Evolutionary conservation across 805 yeast species (phyloP).

Genomic region (Clavispora santaluciae): DNA sequence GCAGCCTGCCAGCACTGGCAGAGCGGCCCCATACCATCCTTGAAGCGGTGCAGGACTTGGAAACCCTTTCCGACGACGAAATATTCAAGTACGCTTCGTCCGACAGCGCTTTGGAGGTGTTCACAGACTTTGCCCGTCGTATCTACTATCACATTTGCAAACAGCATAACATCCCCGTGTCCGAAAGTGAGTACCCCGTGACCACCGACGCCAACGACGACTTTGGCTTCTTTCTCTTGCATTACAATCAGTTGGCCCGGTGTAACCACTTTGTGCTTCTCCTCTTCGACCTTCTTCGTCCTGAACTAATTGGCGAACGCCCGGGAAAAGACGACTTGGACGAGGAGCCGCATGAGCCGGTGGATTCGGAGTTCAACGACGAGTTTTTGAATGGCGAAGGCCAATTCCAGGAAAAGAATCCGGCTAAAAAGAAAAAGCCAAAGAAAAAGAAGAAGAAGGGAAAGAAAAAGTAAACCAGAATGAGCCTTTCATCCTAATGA

Average conservation of each 20-base stretch:
- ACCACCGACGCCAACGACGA: constrained; percentile 9
- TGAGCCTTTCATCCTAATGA: too few species aligned
- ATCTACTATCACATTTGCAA: not conserved
- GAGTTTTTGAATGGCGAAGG: constrained; percentile 27
- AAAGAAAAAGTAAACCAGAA: constrained; percentile 17
- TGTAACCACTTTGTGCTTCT: constrained; percentile 21
- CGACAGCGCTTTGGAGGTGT: not conserved
- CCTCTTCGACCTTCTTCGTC: not conserved
- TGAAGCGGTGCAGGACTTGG: not conserved
- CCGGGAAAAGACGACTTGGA: constrained; percentile 1
- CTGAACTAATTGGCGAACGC: not conserved
- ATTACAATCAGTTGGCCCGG: constrained; percentile 27
- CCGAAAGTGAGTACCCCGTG: not conserved
- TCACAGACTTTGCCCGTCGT: not conserved
- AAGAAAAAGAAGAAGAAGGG: constrained; percentile 23
- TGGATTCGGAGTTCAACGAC: constrained; percentile 26
- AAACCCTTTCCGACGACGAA: not conserved
- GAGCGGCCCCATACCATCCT: not conserved
- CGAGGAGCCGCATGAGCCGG: constrained; percentile 3
- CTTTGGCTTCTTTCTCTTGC: constrained; percentile 21
- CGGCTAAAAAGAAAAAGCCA: constrained; percentile 1
- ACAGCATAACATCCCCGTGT: not conserved
- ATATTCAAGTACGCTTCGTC: not conserved
- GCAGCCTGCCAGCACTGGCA: not conserved
- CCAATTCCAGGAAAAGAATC: constrained; percentile 12